These are phyloP conservation scores for Striga hermonthica DNA, from an alignment of 305 asterid species.

Conservation along the genomic window DNA sequence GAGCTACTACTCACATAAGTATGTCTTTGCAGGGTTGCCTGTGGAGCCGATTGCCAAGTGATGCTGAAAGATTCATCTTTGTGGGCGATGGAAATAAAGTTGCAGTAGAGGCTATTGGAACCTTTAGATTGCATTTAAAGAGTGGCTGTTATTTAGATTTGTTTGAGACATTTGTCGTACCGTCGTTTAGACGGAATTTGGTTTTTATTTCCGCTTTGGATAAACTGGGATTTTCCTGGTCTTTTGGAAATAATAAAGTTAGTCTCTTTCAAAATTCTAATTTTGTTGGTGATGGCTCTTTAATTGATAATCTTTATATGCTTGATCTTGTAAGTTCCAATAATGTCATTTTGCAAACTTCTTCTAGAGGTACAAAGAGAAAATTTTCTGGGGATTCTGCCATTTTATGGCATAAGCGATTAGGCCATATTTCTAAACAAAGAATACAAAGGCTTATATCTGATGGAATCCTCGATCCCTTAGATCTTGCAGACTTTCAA, in stretches of 20 bases:
- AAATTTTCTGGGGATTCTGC: neutral
- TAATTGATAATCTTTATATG: slow-evolving; percentile 1
- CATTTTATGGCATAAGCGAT: slow-evolving; percentile 9
- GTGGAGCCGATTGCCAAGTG: too few relatives aligned
- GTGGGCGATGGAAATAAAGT: too few relatives aligned
- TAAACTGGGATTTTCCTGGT: neutral
- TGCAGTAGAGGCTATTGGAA: neutral
- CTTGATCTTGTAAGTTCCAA: neutral
- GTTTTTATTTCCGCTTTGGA: neutral
- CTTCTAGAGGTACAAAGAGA: slow-evolving; percentile 2
- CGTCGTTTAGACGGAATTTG: neutral
- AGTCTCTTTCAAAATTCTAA: neutral
- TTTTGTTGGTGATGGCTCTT: neutral
- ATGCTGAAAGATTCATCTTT: too few relatives aligned
- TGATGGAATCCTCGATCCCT: neutral
- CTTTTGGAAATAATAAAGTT: neutral
- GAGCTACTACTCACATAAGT: too few relatives aligned
- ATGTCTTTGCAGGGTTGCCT: too few relatives aligned
- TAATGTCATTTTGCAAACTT: neutral
- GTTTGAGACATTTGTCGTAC: neutral
- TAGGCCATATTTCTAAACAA: slow-evolving; percentile 2
- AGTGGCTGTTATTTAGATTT: slow-evolving; percentile 2
- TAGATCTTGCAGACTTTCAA: neutral
- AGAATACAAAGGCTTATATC: slow-evolving; percentile 7
- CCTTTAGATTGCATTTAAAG: neutral